Base-by-base conservation (phyloP, 805 yeast species). In the Suhomyces sp. region DNA sequence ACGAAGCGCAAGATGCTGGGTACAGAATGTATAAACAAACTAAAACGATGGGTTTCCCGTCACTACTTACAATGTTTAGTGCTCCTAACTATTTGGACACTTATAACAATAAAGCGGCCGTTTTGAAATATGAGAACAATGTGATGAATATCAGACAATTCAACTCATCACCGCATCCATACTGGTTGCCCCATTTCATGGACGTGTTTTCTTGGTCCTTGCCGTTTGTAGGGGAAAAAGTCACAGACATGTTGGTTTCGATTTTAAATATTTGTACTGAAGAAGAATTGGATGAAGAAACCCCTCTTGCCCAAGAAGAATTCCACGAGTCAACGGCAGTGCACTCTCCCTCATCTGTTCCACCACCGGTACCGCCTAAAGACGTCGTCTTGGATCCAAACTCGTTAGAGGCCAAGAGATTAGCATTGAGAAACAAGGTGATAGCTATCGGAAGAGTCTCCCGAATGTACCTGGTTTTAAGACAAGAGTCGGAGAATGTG, bases 1-100 rank as follows among this genome's bases (percentile, higher is more conserved):
- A 91, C 59, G 97, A 91, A 63, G 97, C 97, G 1, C 98, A 91
- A 61, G 97, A 91, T 60, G 90, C 93, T 7, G 98, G 98, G 23
- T 91, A 90, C 62, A 70, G 96, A 56, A 93, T 93, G 87, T 91
- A 91, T 63, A 83, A 82, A 50, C 78, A 86, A 46, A 86, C 96
- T 2, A 75, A 77, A 42, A 72, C 84, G 4, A 80, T 88, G 53
- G 95, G 95, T 9, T 91, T 91, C 56, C 98, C 97, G 2, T 78
- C 91, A 5, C 72, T 91, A 24, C 76, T 91, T 58, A 88, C 98
- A 3, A 79, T 91, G 65, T 91, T 91, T 63, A 83, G 95, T 31
- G 98, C 98, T 0, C 98, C 98, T 4, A 91, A 91, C 60, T 91
- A 91, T 62, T 71, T 90, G 53, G 98, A 91, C 49, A 79, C 83